Conservation (phyloP, 192 early-diverging fungal species). For the Anaeromyces robustus region DNA sequence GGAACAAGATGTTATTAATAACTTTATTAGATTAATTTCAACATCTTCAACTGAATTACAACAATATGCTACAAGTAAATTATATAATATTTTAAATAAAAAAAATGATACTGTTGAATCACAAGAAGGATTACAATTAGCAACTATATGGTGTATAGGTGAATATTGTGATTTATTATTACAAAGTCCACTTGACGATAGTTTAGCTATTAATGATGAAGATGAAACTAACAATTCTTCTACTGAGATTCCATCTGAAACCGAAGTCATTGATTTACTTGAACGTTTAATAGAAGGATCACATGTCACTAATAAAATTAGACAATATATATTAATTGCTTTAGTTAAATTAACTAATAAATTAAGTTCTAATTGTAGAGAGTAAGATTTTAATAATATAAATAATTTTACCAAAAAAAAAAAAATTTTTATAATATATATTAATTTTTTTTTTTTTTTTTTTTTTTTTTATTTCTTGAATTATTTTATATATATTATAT, state of each 20-base stretch:
- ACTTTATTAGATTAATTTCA: constrained; percentile 77
- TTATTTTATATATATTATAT: too few species aligned
- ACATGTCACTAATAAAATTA: constrained; percentile 59
- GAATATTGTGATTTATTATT: constrained; percentile 91
- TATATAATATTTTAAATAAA: constrained; percentile 63
- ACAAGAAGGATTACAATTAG: constrained; percentile 78
- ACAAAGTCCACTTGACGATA: not conserved
- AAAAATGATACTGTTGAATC: constrained; percentile 40
- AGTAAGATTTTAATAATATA: too few species aligned
- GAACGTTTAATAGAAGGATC: constrained; percentile 62
- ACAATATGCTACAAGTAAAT: constrained; percentile 73
- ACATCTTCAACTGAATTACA: constrained; percentile 59
- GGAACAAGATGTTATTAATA: constrained; percentile 56
- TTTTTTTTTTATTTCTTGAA: too few species aligned
- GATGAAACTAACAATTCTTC: not conserved
- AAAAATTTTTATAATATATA: too few species aligned
- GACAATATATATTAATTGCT: constrained; percentile 71
- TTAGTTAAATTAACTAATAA: constrained; percentile 63
- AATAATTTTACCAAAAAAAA: too few species aligned
- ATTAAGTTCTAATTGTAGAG: constrained; percentile 37
- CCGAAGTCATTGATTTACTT: constrained; percentile 57
- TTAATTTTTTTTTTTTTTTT: too few species aligned
- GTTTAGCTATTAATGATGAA: not conserved
- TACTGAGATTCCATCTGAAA: constrained; percentile 35
- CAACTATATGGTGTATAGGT: constrained; percentile 85